Evolutionary conservation across 305 asterid genomes (phyloP).

Genomic region (Ajuga reptans): DNA sequence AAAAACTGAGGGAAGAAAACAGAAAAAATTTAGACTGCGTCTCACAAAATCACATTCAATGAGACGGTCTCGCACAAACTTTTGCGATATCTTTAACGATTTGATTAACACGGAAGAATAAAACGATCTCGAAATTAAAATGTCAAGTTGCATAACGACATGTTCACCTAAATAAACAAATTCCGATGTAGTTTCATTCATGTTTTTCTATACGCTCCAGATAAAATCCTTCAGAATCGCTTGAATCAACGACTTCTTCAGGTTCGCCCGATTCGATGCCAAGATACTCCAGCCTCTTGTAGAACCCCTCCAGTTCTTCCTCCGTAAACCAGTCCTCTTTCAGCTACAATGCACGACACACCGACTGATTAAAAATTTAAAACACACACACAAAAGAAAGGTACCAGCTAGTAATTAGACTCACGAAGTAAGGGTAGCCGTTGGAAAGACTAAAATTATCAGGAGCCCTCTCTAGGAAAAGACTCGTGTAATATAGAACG

Average conservation of each 20-base stretch:
- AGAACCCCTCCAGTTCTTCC: slow-evolving; percentile 33
- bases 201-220: too few relatives aligned
- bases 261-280: not conserved
- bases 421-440: slow-evolving; percentile 34
- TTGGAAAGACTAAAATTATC: slow-evolving; percentile 10
- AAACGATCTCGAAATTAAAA: too few relatives aligned
- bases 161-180: too few relatives aligned
- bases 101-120: too few relatives aligned
- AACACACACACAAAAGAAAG: slow-evolving; percentile 29
- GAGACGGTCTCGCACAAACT: too few relatives aligned
- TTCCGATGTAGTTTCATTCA: too few relatives aligned
- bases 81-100: too few relatives aligned
- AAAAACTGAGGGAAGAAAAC: too few relatives aligned
- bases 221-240: not conserved
- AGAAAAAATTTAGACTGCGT: too few relatives aligned
- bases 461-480: slow-evolving; percentile 29
- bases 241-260: not conserved
- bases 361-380: too few relatives aligned
- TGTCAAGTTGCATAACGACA: too few relatives aligned
- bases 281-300: slow-evolving; percentile 22
- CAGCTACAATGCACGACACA: slow-evolving; percentile 25
- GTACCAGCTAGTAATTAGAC: slow-evolving; percentile 22
- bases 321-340: slow-evolving; percentile 40
- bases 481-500: slow-evolving; percentile 27
- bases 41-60: too few relatives aligned